Conservation (phyloP, 2,329 filamentous ascomycete species). For the Aspergillus quadricinctus region DNA sequence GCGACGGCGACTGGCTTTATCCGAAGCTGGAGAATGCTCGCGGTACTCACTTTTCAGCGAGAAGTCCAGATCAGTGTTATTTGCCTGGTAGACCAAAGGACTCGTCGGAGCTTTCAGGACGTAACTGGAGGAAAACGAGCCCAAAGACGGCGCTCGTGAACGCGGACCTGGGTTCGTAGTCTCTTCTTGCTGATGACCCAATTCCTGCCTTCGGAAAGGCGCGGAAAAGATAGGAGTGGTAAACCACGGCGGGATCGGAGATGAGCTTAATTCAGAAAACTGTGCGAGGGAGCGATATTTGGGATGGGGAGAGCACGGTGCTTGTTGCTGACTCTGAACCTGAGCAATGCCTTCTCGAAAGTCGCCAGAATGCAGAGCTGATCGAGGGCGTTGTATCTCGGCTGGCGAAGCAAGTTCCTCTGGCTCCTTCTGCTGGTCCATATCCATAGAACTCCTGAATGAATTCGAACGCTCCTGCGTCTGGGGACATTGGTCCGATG, state of each 20-base stretch:
- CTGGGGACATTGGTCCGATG: slow-evolving; percentile 16
- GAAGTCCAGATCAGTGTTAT: slow-evolving; percentile 71
- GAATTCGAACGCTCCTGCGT: slow-evolving; percentile 6
- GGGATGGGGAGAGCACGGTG: slow-evolving; percentile 19
- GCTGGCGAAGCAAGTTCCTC: slow-evolving; percentile 50
- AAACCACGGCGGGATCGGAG: slow-evolving; percentile 57
- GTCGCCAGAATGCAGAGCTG: slow-evolving; percentile 62
- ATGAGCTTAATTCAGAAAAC: slow-evolving; percentile 37
- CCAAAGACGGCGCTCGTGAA: slow-evolving; percentile 57
- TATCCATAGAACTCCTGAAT: slow-evolving; percentile 11
- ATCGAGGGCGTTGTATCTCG: slow-evolving; percentile 76
- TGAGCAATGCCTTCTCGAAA: slow-evolving; percentile 47
- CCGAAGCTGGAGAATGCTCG: slow-evolving; percentile 45
- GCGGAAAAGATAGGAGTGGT: slow-evolving; percentile 23
- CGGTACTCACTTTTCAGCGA: slow-evolving; percentile 51
- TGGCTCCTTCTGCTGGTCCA: slow-evolving; percentile 29
- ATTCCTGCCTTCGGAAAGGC: slow-evolving; percentile 11
- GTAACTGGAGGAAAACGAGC: slow-evolving; percentile 74
- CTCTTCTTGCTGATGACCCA: slow-evolving; percentile 15
- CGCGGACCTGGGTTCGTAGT: slow-evolving; percentile 15
- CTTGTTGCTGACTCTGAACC: slow-evolving; percentile 22
- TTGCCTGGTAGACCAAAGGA: slow-evolving; percentile 82
- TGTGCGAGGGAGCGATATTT: slow-evolving; percentile 8
- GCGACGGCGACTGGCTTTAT: slow-evolving; percentile 59
- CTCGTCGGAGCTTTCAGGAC: slow-evolving; percentile 85